phyloP scores from a whole-genome alignment of 73 alveolate genomes.

The Paramecium biaurelia region DNA sequence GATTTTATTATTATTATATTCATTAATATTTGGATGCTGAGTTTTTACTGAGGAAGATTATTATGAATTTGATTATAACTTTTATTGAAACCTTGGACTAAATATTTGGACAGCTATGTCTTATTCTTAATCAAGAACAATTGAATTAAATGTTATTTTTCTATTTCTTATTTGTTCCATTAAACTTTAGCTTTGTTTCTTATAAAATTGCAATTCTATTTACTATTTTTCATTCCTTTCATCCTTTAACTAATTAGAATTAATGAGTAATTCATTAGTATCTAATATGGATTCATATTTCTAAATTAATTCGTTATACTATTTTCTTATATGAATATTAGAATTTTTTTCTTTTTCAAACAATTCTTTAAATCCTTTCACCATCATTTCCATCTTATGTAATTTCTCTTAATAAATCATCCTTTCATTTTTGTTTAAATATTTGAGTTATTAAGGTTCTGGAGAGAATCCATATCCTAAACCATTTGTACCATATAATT shows the following conservation, averaged over 20 bases:
- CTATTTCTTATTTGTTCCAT: slow-evolving; percentile 57
- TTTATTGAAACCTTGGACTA: not conserved
- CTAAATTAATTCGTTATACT: not conserved
- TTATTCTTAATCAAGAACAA: not conserved
- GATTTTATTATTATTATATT: not conserved
- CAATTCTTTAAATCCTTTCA: slow-evolving; percentile 55
- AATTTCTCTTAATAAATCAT: slow-evolving; percentile 51
- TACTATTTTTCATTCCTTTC: slow-evolving; percentile 13
- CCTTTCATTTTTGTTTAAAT: slow-evolving; percentile 50
- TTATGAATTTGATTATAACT: not conserved
- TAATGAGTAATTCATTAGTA: slow-evolving; percentile 39
- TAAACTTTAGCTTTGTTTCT: not conserved
- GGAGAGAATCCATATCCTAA: slow-evolving; percentile 51
- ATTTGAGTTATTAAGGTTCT: slow-evolving; percentile 35
- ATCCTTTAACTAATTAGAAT: not conserved
- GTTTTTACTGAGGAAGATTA: not conserved
- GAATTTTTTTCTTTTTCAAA: slow-evolving; percentile 50
- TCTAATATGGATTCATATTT: slow-evolving; percentile 25
- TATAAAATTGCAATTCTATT: slow-evolving; percentile 47
- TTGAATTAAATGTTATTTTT: slow-evolving; percentile 24
- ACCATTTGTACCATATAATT: slow-evolving; percentile 44
- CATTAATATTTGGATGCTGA: not conserved
- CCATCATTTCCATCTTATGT: slow-evolving; percentile 56
- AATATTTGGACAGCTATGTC: not conserved
- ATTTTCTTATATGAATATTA: not conserved